Percentiles rank a stretch among this genome's conserved stretches.
phyloP scores from a whole-genome alignment of 2,329 filamentous ascomycete species.

The Microdochium trichocladiopsis region DNA sequence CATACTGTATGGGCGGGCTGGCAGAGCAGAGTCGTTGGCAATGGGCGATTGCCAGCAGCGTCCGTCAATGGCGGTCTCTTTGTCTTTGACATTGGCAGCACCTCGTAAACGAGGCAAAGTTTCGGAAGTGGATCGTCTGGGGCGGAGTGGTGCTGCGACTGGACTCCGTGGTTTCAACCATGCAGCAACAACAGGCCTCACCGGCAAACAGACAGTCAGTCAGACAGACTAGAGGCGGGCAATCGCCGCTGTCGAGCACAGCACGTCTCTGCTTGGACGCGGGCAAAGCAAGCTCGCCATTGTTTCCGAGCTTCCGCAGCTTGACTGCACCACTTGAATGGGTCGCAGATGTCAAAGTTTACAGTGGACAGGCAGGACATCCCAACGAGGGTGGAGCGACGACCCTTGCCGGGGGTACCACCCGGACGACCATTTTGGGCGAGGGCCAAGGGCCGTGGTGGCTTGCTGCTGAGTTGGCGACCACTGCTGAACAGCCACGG shows the following conservation, averaged over 20 bases:
- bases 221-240: too few species aligned
- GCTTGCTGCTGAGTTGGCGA: neutral
- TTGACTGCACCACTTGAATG: too few species aligned
- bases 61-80: neutral
- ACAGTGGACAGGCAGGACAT: too few species aligned
- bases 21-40: too few species aligned
- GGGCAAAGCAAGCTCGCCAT: too few species aligned
- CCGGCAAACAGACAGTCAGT: neutral
- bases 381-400: neutral
- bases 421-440: neutral
- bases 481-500: neutral
- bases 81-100: neutral
- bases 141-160: neutral
- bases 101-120: neutral
- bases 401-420: neutral
- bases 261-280: too few species aligned
- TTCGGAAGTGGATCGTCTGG: neutral
- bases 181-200: neutral
- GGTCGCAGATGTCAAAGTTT: too few species aligned
- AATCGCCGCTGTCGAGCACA: too few species aligned
- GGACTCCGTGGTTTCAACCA: slow-evolving; percentile 1
- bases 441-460: neutral
- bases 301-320: too few species aligned
- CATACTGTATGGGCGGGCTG: too few species aligned
- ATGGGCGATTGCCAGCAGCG: neutral